A percentile compares a stretch with the other conserved stretches of the same genome.
phyloP scores from a whole-genome alignment of 2,329 filamentous ascomycete genomes.

The Rhynchosporium graminicola region DNA sequence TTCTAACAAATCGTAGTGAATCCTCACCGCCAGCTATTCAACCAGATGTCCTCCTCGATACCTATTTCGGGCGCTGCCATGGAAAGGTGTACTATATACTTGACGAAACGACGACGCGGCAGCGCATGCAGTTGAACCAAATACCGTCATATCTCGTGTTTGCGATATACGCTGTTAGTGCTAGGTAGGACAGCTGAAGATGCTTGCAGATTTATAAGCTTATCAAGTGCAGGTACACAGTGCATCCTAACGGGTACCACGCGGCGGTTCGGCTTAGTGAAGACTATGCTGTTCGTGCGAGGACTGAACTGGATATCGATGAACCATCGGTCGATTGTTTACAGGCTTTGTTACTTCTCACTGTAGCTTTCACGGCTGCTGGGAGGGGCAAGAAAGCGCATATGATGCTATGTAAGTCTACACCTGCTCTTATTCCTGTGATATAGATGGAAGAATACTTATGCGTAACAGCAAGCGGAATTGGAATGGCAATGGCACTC shows the following conservation, averaged over 20 bases:
- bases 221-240: conserved; percentile 60
- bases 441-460: conserved; percentile 36
- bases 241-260: conserved; percentile 66
- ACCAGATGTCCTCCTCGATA: conserved; percentile 68
- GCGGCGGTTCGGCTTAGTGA: conserved; percentile 68
- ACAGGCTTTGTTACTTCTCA: conserved; percentile 74
- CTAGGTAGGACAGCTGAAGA: conserved; percentile 51
- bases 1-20: conserved; percentile 43
- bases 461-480: conserved; percentile 62
- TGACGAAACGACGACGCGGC: conserved; percentile 73
- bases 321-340: conserved; percentile 78
- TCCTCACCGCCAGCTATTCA: conserved; percentile 50
- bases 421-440: background rate
- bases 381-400: conserved; percentile 84
- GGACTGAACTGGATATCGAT: conserved; percentile 72
- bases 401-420: conserved; percentile 72
- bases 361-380: conserved; percentile 72
- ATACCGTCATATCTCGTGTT: conserved; percentile 49
- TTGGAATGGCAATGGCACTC: conserved; percentile 81
- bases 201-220: conserved; percentile 19
- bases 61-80: conserved; percentile 78
- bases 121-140: conserved; percentile 67
- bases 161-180: conserved; percentile 62
- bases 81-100: conserved; percentile 81
- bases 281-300: conserved; percentile 70